Percentiles rank a stretch among this genome's conserved stretches.
Conservation (phyloP, 2,329 filamentous ascomycete species). For the Raffaelea deltoideospora region DNA sequence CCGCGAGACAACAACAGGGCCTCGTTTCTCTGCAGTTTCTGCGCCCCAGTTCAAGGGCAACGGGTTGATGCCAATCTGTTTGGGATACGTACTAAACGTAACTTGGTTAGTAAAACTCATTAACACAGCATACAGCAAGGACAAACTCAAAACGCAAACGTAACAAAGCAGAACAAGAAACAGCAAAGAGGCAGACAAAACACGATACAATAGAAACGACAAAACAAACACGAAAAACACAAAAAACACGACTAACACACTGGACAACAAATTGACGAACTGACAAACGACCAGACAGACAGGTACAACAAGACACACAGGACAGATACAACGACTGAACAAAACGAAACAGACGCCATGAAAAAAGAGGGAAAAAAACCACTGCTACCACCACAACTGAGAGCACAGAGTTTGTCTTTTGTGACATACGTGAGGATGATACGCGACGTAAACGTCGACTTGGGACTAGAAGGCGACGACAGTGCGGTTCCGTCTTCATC, state of each 20-base stretch:
- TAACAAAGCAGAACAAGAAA: neutral
- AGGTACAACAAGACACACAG: neutral
- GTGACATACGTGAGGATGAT: constrained; percentile 36
- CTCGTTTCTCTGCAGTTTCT: constrained; percentile 56
- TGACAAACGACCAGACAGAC: neutral
- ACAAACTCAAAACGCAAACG: neutral
- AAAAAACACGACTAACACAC: neutral
- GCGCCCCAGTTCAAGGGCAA: constrained; percentile 79
- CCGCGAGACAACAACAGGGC: constrained; percentile 77
- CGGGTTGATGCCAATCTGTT: constrained; percentile 89
- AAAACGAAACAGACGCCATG: no score
- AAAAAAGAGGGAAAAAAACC: no score
- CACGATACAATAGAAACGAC: neutral
- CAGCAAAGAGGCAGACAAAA: neutral
- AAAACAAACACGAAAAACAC: neutral
- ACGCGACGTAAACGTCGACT: constrained; percentile 34
- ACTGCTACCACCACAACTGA: no score
- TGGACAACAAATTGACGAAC: neutral
- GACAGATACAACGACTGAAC: neutral
- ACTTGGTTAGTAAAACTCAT: neutral
- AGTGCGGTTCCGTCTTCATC: constrained; percentile 8
- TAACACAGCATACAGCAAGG: neutral
- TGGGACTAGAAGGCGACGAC: constrained; percentile 18
- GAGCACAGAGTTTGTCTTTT: no score
- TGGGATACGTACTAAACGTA: constrained; percentile 59